A percentile compares a stretch with the other conserved stretches of the same genome.
Evolutionary conservation across 306 rosid genomes (phyloP).

Genomic region (Quercus suber): DNA sequence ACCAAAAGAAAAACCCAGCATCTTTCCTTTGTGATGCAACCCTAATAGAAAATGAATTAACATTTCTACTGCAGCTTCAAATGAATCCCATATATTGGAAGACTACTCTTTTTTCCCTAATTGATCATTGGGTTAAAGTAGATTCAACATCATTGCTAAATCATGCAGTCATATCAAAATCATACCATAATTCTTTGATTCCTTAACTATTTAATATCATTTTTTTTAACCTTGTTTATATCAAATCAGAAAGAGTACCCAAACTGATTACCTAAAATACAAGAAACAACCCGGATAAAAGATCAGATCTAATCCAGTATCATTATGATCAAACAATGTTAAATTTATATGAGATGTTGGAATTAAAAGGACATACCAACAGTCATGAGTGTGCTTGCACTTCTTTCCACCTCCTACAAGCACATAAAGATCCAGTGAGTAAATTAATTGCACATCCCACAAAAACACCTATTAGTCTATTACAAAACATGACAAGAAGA

Average conservation of each 20-base stretch:
- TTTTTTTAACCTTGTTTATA: not conserved
- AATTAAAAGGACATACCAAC: conserved; percentile 47
- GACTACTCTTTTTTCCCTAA: not conserved
- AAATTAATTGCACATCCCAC: not conserved
- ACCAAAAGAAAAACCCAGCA: not conserved
- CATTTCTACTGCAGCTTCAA: not conserved
- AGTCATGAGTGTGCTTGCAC: conserved; percentile 62
- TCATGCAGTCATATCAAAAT: conserved; percentile 9
- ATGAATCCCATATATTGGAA: not conserved
- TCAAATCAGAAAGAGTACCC: not conserved
- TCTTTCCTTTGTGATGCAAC: not conserved
- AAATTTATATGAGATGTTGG: not conserved
- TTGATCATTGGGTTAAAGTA: not conserved
- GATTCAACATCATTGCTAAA: not conserved
- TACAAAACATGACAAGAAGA: not conserved
- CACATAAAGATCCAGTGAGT: conserved; percentile 18
- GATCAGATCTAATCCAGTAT: not conserved
- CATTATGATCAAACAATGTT: not conserved
- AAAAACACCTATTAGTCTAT: not conserved
- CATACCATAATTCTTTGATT: not conserved
- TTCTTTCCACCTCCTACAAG: conserved; percentile 88
- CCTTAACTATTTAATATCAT: conserved; percentile 3
- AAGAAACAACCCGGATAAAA: not conserved
- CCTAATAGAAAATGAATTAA: not conserved
- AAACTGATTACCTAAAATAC: not conserved